phyloP scores from a whole-genome alignment of 495 filamentous ascomycete genomes.

The Penicillium samsonianum region DNA sequence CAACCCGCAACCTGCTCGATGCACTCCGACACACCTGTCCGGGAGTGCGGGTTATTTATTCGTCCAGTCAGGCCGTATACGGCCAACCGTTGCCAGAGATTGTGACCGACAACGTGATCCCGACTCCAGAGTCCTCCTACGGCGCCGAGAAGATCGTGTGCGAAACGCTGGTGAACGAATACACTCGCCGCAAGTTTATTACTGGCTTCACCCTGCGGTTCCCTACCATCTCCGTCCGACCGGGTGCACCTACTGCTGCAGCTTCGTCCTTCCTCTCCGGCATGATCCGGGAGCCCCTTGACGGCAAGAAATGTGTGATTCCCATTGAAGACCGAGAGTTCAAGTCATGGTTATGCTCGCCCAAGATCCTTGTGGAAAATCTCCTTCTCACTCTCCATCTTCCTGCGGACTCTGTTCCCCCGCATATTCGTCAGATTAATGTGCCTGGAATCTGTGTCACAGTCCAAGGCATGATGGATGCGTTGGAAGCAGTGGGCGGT shows the following conservation, averaged over 20 bases:
- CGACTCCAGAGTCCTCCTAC: conserved; percentile 69
- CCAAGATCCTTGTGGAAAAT: conserved; percentile 63
- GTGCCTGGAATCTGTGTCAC: conserved; percentile 70
- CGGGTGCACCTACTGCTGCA: conserved; percentile 67
- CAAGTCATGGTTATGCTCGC: conserved; percentile 64
- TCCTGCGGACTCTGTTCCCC: conserved; percentile 49
- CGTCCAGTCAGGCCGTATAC: conserved; percentile 59
- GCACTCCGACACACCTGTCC: conserved; percentile 55
- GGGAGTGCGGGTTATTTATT: conserved; percentile 63
- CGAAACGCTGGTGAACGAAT: conserved; percentile 71
- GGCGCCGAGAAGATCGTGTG: conserved; percentile 74
- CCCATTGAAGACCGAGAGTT: conserved; percentile 62
- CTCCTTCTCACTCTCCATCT: conserved; percentile 59
- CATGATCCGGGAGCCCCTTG: conserved; percentile 63
- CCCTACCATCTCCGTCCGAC: conserved; percentile 70
- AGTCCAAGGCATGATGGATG: conserved; percentile 71
- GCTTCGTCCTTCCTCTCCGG: conserved; percentile 70
- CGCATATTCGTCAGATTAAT: conserved; percentile 63
- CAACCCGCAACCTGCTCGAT: conserved; percentile 62
- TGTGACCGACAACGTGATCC: conserved; percentile 55
- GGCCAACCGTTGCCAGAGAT: conserved; percentile 53
- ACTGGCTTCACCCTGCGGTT: conserved; percentile 67
- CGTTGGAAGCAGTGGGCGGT: conserved; percentile 65
- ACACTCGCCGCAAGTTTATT: conserved; percentile 64
- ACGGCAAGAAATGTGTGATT: conserved; percentile 61